phyloP scores from a whole-genome alignment of 2,329 filamentous ascomycete species.

The Botrytis elliptica region DNA sequence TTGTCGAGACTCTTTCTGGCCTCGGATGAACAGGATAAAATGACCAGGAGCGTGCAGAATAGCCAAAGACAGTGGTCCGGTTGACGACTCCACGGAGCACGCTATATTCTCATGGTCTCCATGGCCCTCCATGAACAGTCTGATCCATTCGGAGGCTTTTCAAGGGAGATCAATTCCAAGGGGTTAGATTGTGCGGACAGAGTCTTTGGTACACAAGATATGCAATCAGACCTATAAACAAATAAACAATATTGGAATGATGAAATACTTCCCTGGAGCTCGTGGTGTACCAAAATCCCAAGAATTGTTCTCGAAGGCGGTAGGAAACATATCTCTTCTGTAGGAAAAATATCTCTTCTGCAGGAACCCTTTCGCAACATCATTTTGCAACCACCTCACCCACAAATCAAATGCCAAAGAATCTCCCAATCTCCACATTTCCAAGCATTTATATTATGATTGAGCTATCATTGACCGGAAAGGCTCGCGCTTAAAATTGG shows the following conservation, averaged over 20 bases:
- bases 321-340: conserved; percentile 9
- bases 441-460: neutral
- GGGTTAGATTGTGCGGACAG: neutral
- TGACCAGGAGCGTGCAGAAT: neutral
- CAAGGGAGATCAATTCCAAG: conserved; percentile 15
- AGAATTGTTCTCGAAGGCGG: conserved; percentile 16
- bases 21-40: conserved; percentile 1
- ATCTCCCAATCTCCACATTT: conserved; percentile 16
- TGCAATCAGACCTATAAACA: neutral
- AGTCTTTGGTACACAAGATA: neutral
- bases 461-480: neutral
- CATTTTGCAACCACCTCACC: neutral
- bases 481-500: conserved; percentile 16
- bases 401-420: neutral
- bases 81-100: conserved; percentile 8
- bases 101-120: conserved; percentile 18
- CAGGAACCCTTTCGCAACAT: conserved; percentile 5
- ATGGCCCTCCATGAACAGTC: conserved; percentile 1
- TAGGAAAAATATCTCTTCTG: conserved; percentile 13
- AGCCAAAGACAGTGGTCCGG: neutral
- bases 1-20: conserved; percentile 1
- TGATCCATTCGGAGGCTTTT: conserved; percentile 8
- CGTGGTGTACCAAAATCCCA: neutral
- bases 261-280: neutral
- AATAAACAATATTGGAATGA: neutral